Base-by-base conservation (phyloP, 495 filamentous ascomycete genomes). In the Lindgomyces ingoldianus region DNA sequence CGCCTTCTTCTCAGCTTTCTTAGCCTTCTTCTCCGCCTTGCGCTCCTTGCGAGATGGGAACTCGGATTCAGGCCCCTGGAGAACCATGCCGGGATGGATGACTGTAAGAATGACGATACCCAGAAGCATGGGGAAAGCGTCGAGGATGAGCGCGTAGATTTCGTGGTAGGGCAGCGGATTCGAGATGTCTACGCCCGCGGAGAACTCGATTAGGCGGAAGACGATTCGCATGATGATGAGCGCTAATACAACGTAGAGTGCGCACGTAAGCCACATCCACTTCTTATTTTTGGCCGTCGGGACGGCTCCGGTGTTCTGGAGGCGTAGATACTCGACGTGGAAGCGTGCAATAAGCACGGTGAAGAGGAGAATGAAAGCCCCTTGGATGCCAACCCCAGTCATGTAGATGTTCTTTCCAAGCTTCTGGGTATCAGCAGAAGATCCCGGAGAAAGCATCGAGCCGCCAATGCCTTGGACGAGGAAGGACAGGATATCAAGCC, bases 401-500 rank as follows among this genome's bases (percentile, higher is more conserved):
- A 85, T 81, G 70, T 86, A 87, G 42, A 89, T 78, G 60, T 87
- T 78, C 10, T 84, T 63, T 0, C 85, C 86, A 8, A 72, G 68
- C 42, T 76, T 69, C 11, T 76, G 62, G n/a, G 59, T 59, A n/a
- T 64, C 44, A 1, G 56, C 27, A 6, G 46, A 57, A 22, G 50
- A 48, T 14, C 61, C 66, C 0, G 65, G 64, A 10, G 70, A 67
- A 18, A 81, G 68, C 74, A 83, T 79, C 3, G 56, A 60, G 0
- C 81, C 85, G 3, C 86, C 86, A 0, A 68, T 72, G 11, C 71
- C 72, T 74, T 90, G 87, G n/a, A 88, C 72, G 29, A 88, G n/a
- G 71, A 89, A 89, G 14, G 82, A 76, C 25, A 85, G 11, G 21
- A 89, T 77, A 66, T 89, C 87, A n/a, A 86, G 76, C 54, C 76